Evolutionary conservation across 176 grass and related monocot species (phyloP).

Genomic region (Thalia dealbata): DNA sequence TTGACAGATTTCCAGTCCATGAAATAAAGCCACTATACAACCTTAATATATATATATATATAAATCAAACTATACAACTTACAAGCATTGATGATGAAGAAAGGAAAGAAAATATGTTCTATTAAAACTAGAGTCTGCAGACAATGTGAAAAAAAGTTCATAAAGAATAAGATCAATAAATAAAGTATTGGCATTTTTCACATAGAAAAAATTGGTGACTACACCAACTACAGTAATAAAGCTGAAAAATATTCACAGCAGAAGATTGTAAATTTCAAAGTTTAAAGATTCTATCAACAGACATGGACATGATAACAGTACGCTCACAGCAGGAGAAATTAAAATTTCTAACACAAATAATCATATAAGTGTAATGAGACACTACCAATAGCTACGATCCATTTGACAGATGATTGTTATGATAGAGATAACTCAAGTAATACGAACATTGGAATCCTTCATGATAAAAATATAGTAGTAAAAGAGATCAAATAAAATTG

Average conservation of each 20-base stretch:
- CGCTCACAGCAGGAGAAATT: not conserved
- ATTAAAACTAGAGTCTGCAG: not conserved
- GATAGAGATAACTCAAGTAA: too few species aligned
- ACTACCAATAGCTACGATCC: too few species aligned
- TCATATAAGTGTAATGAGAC: too few species aligned
- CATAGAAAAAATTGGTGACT: not conserved
- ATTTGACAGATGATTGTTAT: too few species aligned
- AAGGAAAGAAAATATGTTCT: not conserved
- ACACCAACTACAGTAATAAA: not conserved
- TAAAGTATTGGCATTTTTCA: not conserved
- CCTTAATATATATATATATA: too few species aligned
- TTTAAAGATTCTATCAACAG: too few species aligned
- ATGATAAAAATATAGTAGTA: too few species aligned
- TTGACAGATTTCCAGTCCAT: not conserved
- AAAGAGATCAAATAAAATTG: too few species aligned
- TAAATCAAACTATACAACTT: not conserved
- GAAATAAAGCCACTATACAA: too few species aligned
- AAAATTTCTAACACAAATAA: too few species aligned
- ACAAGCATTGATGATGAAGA: not conserved
- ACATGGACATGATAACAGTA: not conserved
- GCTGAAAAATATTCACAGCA: not conserved
- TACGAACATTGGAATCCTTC: too few species aligned
- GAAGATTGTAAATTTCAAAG: not conserved
- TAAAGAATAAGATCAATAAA: not conserved
- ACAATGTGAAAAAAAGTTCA: not conserved